Evolutionary conservation across 176 grass and related monocot genomes (phyloP), one percentile per base, ranked within the genome.

Genomic region (Ampelocalamus luodianensis): DNA sequence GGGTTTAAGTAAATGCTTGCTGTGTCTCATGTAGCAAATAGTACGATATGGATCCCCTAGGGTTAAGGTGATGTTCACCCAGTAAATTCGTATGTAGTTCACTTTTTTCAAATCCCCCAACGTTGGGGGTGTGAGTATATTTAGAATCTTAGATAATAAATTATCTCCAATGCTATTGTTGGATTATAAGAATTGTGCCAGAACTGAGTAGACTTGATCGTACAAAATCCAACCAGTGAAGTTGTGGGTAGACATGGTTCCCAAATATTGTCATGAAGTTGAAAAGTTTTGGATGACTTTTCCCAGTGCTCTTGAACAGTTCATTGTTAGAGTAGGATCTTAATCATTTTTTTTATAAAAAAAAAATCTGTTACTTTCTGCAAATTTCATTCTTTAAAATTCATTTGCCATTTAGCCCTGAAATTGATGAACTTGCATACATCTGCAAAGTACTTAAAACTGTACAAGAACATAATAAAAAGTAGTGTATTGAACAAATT

Each of bases 361-460:
- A 40, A 40, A 40, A 40, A 40, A 40, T 61, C 36, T 82, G 3
- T 80, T 36, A 44, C 16, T 75, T 49, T 87, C 6, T 69, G 22
- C 36, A 62, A 10, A 69, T 70, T 70, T 17, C 24, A 36, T 16
- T 48, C 20, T 23, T 71, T 61, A 48, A 45, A 54, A 42, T 69
- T 46, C 26, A 42, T 67, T 58, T 48, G 24, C n/a, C 24, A 38
- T 85, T 46, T 59, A 71, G 13, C 15, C n/a, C 18, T 68, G 42
- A 49, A 60, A 58, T 17, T 15, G 24, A 64, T 22, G 4, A 34
- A 49, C 20, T 61, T 37, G 55, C 6, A 29, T 62, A 18, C 37
- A 15, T 82, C 10, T 64, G 56, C 20, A 29, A 71, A 49, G 59
- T 72, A 8, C 68, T 17, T 60, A 71, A 71, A 48, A 23, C 0